Conservation (phyloP, 2,329 filamentous ascomycete genomes). For the Fusarium xylarioides region DNA sequence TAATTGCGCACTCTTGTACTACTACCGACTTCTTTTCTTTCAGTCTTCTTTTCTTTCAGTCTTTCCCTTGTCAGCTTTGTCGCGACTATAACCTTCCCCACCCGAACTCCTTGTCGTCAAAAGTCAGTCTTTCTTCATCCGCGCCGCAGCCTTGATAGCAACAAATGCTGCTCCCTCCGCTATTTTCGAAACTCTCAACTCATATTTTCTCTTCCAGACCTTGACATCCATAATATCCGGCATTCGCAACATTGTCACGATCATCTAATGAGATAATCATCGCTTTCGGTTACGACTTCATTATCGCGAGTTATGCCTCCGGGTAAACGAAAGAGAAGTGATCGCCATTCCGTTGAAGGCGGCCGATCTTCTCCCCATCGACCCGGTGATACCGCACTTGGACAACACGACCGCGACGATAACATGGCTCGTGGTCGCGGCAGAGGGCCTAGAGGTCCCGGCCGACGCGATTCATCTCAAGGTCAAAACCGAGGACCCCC, state of each 20-base stretch:
- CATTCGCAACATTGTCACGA: conserved; percentile 10
- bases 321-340: conserved; percentile 66
- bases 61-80: conserved; percentile 36
- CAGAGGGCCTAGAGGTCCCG: conserved; percentile 57
- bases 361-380: conserved; percentile 70
- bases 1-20: not conserved
- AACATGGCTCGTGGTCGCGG: conserved; percentile 57
- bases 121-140: conserved; percentile 40
- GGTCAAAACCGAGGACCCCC: conserved; percentile 42
- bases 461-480: conserved; percentile 64
- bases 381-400: conserved; percentile 64
- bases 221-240: not conserved
- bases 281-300: conserved; percentile 12
- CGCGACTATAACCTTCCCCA: conserved; percentile 28
- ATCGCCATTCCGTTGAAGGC: conserved; percentile 59
- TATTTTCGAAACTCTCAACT: conserved; percentile 23
- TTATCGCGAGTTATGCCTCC: conserved; percentile 59
- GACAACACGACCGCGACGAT: conserved; percentile 67
- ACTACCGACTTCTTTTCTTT: conserved; percentile 23
- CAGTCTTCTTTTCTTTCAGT: conserved; percentile 34
- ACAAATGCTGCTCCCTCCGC: conserved; percentile 10
- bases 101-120: conserved; percentile 40
- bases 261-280: conserved; percentile 49
- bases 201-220: conserved; percentile 26
- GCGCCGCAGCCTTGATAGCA: conserved; percentile 32